Conservation (phyloP, 2,329 filamentous ascomycete genomes). For the Metarhizium rileyi region DNA sequence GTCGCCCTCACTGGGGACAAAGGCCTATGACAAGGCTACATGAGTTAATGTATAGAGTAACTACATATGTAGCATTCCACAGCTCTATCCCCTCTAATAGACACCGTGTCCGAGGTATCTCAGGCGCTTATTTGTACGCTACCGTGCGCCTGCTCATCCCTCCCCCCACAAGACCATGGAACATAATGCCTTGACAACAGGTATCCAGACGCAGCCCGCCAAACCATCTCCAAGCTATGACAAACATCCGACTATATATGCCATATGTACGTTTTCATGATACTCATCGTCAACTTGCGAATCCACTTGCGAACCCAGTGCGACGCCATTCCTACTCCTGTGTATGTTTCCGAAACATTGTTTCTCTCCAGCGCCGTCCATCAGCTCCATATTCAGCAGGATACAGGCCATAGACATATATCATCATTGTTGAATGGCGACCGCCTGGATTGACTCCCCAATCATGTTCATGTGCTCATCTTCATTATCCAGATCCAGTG, state of each 20-base stretch:
- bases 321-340: neutral
- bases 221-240: neutral
- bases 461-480: conserved; percentile 5
- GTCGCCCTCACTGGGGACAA: neutral
- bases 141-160: neutral
- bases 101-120: neutral
- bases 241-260: neutral
- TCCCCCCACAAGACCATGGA: neutral
- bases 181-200: neutral
- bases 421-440: neutral
- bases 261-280: neutral
- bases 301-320: neutral
- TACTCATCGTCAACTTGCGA: neutral
- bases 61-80: neutral
- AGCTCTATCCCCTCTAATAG: neutral
- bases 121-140: neutral
- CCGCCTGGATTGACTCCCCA: conserved; percentile 3
- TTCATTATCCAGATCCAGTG: neutral
- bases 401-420: neutral
- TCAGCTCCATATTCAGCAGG: neutral
- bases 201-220: neutral
- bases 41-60: neutral
- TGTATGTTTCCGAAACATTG: neutral
- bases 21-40: neutral
- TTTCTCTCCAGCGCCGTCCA: neutral